phyloP scores from a whole-genome alignment of 768 basidiomycete species.

The Hebeloma cylindrosporum region DNA sequence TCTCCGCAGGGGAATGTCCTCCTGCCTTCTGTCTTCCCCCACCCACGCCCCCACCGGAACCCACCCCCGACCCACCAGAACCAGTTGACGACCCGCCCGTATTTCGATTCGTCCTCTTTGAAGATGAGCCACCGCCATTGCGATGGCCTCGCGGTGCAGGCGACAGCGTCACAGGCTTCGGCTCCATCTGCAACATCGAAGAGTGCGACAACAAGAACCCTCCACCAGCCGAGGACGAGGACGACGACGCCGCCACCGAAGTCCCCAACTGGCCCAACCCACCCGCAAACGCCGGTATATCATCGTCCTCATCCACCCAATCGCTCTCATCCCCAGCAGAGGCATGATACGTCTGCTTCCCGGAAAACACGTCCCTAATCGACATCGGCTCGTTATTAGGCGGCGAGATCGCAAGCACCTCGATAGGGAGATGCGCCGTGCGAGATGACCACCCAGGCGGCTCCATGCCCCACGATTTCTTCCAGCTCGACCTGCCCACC shows the following conservation, averaged over 20 bases:
- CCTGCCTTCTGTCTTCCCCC: constrained; percentile 44
- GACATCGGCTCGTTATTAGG: constrained; percentile 44
- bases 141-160: constrained; percentile 53
- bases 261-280: constrained; percentile 69
- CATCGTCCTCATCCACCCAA: constrained; percentile 89
- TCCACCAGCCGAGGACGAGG: constrained; percentile 5
- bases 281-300: constrained; percentile 69
- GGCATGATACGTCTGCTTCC: constrained; percentile 50
- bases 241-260: constrained; percentile 25
- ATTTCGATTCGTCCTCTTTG: constrained; percentile 34
- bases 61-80: neutral
- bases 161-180: constrained; percentile 44
- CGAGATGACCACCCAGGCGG: constrained; percentile 83
- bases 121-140: no score
- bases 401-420: constrained; percentile 73
- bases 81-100: constrained; percentile 5
- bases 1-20: constrained; percentile 58
- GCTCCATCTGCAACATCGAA: constrained; percentile 35
- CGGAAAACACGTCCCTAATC: constrained; percentile 82
- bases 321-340: constrained; percentile 74
- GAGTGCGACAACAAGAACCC: constrained; percentile 5
- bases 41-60: constrained; percentile 20
- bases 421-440: constrained; percentile 66
- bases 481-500: constrained; percentile 68
- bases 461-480: constrained; percentile 85